phyloP scores from a whole-genome alignment of 2,329 filamentous ascomycete species.

The Aureobasidium zeae region DNA sequence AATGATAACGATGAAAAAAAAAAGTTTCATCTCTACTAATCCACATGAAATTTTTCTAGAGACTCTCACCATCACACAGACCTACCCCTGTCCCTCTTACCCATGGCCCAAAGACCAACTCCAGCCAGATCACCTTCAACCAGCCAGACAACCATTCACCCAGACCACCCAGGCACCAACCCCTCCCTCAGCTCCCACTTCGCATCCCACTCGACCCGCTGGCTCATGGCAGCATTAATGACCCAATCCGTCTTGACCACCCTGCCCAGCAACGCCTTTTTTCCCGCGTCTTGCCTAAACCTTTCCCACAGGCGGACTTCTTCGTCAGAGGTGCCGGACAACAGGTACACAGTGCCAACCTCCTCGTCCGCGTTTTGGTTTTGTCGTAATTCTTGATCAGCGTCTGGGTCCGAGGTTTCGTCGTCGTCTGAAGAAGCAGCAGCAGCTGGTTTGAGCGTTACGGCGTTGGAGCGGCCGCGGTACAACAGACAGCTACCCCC shows the following conservation, averaged over 20 bases:
- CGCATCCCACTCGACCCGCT: slow-evolving; percentile 48
- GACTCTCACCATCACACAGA: no score
- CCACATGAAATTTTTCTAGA: no score
- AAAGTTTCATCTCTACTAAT: no score
- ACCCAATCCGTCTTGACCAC: slow-evolving; percentile 86
- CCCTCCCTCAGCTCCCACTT: slow-evolving; percentile 26
- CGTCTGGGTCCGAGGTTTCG: slow-evolving; percentile 45
- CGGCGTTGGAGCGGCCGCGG: slow-evolving; percentile 52
- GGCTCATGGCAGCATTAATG: slow-evolving; percentile 78
- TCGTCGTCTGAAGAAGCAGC: no score
- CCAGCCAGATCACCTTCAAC: no score
- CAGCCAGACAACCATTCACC: no score
- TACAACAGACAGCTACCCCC: slow-evolving; percentile 75
- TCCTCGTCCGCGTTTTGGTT: slow-evolving; percentile 51
- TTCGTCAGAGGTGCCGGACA: slow-evolving; percentile 57
- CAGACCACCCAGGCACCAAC: slow-evolving; percentile 14
- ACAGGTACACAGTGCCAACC: slow-evolving; percentile 57
- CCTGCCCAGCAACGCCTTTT: slow-evolving; percentile 67
- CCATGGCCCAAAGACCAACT: no score
- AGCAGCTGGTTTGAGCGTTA: slow-evolving; percentile 40
- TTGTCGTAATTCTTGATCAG: slow-evolving; percentile 45
- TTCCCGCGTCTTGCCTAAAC: slow-evolving; percentile 70
- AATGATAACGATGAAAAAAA: no score
- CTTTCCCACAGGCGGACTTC: slow-evolving; percentile 70
- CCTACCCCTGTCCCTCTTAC: no score